These are phyloP conservation scores for Emmonsia crescens DNA, from an alignment of 2,329 filamentous ascomycete species.

Conservation along the genomic window DNA sequence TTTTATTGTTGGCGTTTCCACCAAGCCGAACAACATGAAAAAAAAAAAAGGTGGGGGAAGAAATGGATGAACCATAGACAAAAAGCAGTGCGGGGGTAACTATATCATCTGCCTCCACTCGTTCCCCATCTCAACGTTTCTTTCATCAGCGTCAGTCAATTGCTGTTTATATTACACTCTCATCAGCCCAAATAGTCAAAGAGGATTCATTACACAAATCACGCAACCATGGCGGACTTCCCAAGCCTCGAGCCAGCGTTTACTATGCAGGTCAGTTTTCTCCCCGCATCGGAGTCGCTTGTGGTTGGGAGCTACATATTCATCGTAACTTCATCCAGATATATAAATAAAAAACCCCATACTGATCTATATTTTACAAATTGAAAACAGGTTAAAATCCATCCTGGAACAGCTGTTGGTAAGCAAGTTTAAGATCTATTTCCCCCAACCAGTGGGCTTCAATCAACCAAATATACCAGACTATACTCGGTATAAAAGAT, in stretches of 20 bases:
- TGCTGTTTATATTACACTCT: not conserved
- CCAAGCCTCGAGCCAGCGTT: slow-evolving; percentile 32
- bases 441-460: not conserved
- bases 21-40: not conserved
- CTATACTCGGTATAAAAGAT: not conserved
- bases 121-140: not conserved
- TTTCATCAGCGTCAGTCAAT: not conserved
- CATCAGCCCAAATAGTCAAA: not conserved
- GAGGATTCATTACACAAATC: not conserved
- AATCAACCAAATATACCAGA: not conserved
- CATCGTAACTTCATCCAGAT: not conserved
- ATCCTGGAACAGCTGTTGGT: slow-evolving; percentile 23
- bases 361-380: not conserved
- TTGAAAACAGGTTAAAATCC: slow-evolving; percentile 22
- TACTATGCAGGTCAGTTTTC: slow-evolving; percentile 24
- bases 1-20: not conserved
- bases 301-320: not conserved
- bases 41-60: not conserved
- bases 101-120: not conserved
- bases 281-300: slow-evolving; percentile 4
- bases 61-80: not conserved
- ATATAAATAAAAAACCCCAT: not conserved
- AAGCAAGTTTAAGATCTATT: slow-evolving; percentile 8
- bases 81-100: not conserved
- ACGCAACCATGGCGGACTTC: slow-evolving; percentile 24